phyloP scores from a whole-genome alignment of 2,329 filamentous ascomycete species.

The Penicillium verrucosum region DNA sequence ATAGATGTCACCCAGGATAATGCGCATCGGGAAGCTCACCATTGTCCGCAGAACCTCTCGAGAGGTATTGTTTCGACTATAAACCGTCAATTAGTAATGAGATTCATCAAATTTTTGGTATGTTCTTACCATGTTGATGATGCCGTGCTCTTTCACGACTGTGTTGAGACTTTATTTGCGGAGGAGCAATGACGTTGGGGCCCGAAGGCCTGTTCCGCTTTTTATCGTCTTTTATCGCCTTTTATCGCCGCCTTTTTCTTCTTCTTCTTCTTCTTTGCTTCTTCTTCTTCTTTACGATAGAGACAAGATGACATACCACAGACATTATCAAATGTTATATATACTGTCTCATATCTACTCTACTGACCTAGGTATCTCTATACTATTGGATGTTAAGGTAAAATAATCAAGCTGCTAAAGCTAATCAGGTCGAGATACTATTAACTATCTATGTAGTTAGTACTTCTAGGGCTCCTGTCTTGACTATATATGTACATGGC shows the following conservation, averaged over 20 bases:
- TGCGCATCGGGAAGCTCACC: conserved; percentile 52
- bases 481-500: background rate
- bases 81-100: conserved; percentile 6
- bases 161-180: conserved; percentile 2
- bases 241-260: background rate
- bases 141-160: background rate
- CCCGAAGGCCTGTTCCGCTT: background rate
- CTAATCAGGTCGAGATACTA: background rate
- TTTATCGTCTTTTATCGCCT: background rate
- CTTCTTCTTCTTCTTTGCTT: no score
- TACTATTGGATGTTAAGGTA: background rate
- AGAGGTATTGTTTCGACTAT: conserved; percentile 97
- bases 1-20: background rate
- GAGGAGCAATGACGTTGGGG: conserved; percentile 8
- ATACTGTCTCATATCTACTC: background rate
- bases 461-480: background rate
- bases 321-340: background rate
- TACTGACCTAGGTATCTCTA: background rate
- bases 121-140: background rate
- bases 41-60: conserved; percentile 83
- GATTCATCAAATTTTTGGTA: conserved; percentile 6
- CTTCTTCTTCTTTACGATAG: no score
- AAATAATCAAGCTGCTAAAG: background rate
- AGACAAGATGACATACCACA: background rate
- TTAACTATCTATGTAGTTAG: background rate